phyloP scores from a whole-genome alignment of 805 yeast species.

The Myxozyma sirexii region DNA sequence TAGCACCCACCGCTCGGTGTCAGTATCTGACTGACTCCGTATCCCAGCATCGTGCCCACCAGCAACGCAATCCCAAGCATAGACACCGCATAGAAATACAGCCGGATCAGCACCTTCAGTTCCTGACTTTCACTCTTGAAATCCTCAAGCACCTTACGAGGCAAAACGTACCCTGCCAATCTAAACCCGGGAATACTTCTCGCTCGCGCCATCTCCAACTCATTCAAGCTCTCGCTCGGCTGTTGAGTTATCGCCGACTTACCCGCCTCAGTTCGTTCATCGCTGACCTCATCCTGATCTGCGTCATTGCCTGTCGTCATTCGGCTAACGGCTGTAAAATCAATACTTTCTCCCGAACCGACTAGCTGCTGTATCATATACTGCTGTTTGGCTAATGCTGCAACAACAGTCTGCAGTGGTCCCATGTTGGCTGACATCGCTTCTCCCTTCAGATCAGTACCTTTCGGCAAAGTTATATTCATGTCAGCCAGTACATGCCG shows the following conservation, averaged over 20 bases:
- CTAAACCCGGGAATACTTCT: slow-evolving; percentile 4
- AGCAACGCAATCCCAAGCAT: neutral
- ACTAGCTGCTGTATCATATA: slow-evolving; percentile 9
- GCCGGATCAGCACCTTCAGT: neutral
- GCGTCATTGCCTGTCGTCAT: neutral
- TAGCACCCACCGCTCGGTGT: neutral
- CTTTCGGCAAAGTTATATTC: neutral
- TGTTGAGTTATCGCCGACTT: neutral
- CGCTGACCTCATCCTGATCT: neutral
- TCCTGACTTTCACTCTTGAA: neutral
- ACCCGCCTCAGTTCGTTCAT: neutral
- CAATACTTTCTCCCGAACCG: neutral
- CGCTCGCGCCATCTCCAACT: neutral
- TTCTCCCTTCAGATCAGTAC: neutral
- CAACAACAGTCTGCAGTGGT: slow-evolving; percentile 4
- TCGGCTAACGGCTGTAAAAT: neutral
- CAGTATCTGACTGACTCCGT: neutral
- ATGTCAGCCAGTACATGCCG: neutral
- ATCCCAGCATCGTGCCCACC: slow-evolving; percentile 10
- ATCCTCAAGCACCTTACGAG: slow-evolving; percentile 3
- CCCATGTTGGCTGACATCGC: neutral
- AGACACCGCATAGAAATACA: slow-evolving; percentile 2
- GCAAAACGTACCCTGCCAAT: slow-evolving; percentile 11
- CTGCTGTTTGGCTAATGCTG: slow-evolving; percentile 24
- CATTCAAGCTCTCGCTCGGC: neutral